Evolutionary conservation across 2,329 filamentous ascomycete species (phyloP), one percentile per base, ranked within the genome.

Genomic region (Talaromyces piceae): DNA sequence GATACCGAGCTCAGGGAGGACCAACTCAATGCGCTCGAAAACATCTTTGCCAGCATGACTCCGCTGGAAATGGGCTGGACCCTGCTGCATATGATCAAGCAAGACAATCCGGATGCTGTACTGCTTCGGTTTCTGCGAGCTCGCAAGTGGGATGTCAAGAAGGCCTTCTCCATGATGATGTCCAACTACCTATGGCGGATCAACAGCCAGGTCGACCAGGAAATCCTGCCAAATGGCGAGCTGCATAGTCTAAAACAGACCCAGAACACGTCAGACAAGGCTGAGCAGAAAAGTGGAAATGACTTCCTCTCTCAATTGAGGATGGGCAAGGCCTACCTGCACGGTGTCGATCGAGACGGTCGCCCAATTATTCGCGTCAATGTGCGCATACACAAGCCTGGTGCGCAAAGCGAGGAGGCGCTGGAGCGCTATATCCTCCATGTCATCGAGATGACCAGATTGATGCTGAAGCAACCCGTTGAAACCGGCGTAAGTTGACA

Each of bases 401-500:
- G 57, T 4, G 56, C 60, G 16, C 66, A 72, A 50, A 64, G 63
- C 0, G 56, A 62, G 2, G 63, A 67, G 39, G 59, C 64, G 1
- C 58, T 73, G 55, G 68, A 72, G 46, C 60, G 61, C 11, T 73
- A 67, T 46, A 63, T 68, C n/a, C 54, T 72, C 28, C 68, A 73
- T 50, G 64, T 65, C 12, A 71, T 73, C 28, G 71, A 73, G 60
- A 70, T 57, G 6, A 54, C 66, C 9, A 62, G 62, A 11, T 45
- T 62, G 22, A 56, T 69, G 50, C 56, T 64, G 31, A 52, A 53
- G 13, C 48, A 54, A 9, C 60, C 58, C 6, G 59, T 57, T 26
- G 58, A 60, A 9, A 52, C 57, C 26, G 57, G 56, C 50, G 54
- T 58, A 46, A 49, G 51, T 43, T 44, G 41, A n/a, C n/a, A 25